Evolutionary conservation across 148 eudicot genomes (phyloP).

Genomic region (Vaccinium corymbosum): DNA sequence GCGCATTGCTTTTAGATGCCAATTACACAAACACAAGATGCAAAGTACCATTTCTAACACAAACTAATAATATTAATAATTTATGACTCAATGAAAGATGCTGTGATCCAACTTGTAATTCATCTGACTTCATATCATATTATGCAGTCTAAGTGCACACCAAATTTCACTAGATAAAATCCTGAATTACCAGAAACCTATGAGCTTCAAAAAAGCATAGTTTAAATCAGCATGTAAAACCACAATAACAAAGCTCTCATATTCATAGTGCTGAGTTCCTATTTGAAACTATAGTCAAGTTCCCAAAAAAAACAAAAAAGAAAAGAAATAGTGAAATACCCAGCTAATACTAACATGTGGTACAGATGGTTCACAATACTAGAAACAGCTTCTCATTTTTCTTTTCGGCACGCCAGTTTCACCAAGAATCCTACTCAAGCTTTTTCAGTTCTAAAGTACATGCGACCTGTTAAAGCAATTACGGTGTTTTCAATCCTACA

Average conservation of each 20-base stretch:
- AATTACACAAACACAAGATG: not conserved
- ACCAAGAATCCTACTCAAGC: not conserved
- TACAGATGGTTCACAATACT: not conserved
- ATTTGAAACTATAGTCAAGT: not conserved
- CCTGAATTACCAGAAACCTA: not conserved
- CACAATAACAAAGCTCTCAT: not conserved
- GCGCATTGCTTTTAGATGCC: not conserved
- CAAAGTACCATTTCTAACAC: not conserved
- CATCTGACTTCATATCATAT: not conserved
- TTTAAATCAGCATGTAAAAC: not conserved
- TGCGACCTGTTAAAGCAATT: not conserved
- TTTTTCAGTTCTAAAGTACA: not conserved
- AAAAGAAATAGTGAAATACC: not conserved
- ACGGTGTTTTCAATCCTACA: not conserved
- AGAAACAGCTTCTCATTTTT: slow-evolving; percentile 1
- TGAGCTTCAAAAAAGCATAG: not conserved
- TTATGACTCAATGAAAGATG: not conserved
- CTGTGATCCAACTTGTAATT: not conserved
- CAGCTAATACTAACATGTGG: not conserved
- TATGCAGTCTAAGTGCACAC: not conserved
- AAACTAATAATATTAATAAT: not conserved
- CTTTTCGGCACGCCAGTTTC: not conserved
- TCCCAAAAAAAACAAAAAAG: not conserved
- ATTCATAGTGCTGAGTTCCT: not conserved
- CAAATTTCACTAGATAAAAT: not conserved